Evolutionary conservation across 2,329 filamentous ascomycete species (phyloP).

Genomic region (Botrytis byssoidea): DNA sequence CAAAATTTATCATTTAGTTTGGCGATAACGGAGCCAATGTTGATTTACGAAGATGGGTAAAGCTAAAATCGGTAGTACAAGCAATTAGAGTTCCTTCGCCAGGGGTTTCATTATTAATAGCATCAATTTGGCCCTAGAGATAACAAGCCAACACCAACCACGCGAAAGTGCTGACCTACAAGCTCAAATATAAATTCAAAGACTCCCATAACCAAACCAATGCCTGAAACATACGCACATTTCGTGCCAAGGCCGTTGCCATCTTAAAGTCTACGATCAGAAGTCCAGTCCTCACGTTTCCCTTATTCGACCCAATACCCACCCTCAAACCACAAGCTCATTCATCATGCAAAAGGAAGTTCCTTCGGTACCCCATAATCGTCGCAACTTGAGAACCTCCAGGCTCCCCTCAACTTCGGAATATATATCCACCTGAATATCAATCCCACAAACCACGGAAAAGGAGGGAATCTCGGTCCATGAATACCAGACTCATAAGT

Average conservation of each 20-base stretch:
- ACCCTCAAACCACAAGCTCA: background rate
- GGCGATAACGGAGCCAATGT: background rate
- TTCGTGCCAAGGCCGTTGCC: background rate
- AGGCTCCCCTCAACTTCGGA: constrained; percentile 41
- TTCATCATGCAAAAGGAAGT: constrained; percentile 40
- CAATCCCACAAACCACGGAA: constrained; percentile 36
- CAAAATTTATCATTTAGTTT: background rate
- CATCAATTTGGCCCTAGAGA: background rate
- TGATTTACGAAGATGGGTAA: background rate
- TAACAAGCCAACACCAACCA: background rate
- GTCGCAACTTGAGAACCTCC: constrained; percentile 41
- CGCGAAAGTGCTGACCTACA: background rate
- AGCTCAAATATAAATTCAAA: background rate
- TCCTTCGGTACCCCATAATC: constrained; percentile 39
- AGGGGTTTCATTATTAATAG: background rate
- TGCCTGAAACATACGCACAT: background rate
- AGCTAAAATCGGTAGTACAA: background rate
- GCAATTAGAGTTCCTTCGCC: background rate
- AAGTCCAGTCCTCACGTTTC: background rate
- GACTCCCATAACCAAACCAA: background rate
- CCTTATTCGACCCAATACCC: background rate
- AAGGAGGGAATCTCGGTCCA: constrained; percentile 33
- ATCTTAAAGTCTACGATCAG: background rate
- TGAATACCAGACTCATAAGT: constrained; percentile 37
- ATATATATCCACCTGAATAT: constrained; percentile 41